phyloP scores from a whole-genome alignment of 2,329 filamentous ascomycete genomes.

The Elsinoe necatrix region DNA sequence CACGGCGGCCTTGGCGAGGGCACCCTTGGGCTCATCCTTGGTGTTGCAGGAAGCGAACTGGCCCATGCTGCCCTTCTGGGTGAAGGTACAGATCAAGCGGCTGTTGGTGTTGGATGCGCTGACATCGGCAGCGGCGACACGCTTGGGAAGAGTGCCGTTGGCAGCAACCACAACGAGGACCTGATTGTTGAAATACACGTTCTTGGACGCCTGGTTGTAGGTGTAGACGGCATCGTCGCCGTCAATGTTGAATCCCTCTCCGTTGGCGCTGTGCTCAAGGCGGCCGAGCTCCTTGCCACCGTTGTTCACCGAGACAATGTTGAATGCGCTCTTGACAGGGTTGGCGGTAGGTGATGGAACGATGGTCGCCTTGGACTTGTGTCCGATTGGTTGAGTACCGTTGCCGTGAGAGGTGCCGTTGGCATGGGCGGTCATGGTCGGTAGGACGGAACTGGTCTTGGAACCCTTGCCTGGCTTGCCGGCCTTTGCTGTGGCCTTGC shows the following conservation, averaged over 20 bases:
- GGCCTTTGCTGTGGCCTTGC: not conserved
- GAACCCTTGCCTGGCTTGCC: not conserved
- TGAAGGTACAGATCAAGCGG: slow-evolving; percentile 5
- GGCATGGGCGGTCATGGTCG: not conserved
- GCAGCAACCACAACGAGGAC: not conserved
- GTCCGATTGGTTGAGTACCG: not conserved
- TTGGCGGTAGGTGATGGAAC: not conserved
- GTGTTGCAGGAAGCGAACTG: slow-evolving; percentile 3
- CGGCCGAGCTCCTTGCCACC: not conserved
- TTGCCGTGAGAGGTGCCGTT: not conserved
- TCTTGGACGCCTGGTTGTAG: not conserved
- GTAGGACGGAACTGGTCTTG: not conserved
- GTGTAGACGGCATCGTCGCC: not conserved
- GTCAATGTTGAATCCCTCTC: slow-evolving; percentile 1
- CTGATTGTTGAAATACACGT: not conserved
- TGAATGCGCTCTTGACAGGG: not conserved
- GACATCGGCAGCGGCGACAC: not conserved
- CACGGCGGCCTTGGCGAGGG: not conserved
- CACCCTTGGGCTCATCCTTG: not conserved
- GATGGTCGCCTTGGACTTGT: not conserved
- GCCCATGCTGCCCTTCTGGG: not conserved
- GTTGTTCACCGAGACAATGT: not conserved
- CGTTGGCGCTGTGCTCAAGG: not conserved
- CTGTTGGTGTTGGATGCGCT: not conserved
- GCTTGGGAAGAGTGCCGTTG: slow-evolving; percentile 4